Evolutionary conservation across 2,329 filamentous ascomycete genomes (phyloP).

Genomic region (Sporothrix pseudoabietina): DNA sequence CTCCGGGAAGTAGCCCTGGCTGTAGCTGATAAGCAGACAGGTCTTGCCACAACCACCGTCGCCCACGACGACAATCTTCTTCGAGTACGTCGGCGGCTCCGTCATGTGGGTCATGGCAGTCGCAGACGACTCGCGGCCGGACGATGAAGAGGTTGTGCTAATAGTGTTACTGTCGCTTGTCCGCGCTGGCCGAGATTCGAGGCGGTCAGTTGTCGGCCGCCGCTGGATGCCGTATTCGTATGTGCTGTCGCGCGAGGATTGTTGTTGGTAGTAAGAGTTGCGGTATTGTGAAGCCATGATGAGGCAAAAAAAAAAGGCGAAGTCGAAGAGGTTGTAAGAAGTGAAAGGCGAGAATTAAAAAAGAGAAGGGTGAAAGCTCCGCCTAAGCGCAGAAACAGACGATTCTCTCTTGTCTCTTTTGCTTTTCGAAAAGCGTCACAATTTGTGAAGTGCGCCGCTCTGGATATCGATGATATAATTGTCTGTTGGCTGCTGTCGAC

Average conservation of each 20-base stretch:
- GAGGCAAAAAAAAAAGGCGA: neutral
- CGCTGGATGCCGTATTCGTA: conserved; percentile 47
- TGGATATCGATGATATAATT: conserved; percentile 2
- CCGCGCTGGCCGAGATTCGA: conserved; percentile 58
- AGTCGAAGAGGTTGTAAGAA: neutral
- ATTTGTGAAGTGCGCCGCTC: too few species aligned
- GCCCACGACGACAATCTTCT: conserved; percentile 98
- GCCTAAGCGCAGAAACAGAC: conserved; percentile 1
- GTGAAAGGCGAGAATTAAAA: neutral
- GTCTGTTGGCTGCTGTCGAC: conserved; percentile 1
- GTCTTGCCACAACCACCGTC: conserved; percentile 99
- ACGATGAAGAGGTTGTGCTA: conserved; percentile 76
- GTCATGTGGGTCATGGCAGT: conserved; percentile 70
- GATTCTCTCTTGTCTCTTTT: neutral
- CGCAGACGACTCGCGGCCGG: conserved; percentile 73
- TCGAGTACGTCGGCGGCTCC: conserved; percentile 89
- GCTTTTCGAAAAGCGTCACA: neutral
- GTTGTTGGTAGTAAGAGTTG: conserved; percentile 55
- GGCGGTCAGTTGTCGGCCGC: conserved; percentile 44
- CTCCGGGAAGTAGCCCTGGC: conserved; percentile 98
- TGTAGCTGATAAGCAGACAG: conserved; percentile 97
- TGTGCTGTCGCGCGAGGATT: conserved; percentile 46
- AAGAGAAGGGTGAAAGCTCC: conserved; percentile 9
- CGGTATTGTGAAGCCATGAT: conserved; percentile 51
- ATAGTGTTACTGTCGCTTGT: conserved; percentile 89